Conservation (phyloP, 768 basidiomycete genomes). For the Lentinus tigrinus region DNA sequence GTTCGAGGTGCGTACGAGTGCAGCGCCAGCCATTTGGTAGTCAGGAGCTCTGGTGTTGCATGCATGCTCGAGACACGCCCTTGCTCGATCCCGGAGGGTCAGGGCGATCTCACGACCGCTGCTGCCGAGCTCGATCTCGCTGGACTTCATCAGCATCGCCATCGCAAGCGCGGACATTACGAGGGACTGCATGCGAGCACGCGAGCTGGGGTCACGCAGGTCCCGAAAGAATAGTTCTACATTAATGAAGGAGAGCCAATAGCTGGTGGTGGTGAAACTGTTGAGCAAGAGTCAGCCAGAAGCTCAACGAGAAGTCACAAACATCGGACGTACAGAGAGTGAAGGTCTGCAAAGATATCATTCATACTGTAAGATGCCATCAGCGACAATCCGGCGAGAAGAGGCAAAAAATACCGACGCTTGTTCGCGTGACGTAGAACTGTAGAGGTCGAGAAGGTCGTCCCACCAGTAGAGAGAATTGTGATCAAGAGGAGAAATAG, state of each 20-base stretch:
- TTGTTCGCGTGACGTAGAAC: slow-evolving; percentile 37
- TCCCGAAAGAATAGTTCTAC: slow-evolving; percentile 50
- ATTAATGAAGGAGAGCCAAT: slow-evolving; percentile 72
- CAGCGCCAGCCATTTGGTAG: slow-evolving; percentile 68
- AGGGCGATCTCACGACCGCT: slow-evolving; percentile 58
- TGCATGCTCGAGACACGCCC: slow-evolving; percentile 50
- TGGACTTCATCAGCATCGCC: slow-evolving; percentile 70
- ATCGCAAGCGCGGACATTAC: slow-evolving; percentile 68
- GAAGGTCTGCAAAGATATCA: slow-evolving; percentile 50
- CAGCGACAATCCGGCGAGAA: neutral
- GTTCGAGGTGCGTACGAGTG: slow-evolving; percentile 46
- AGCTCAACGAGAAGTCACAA: slow-evolving; percentile 1
- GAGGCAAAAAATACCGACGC: slow-evolving; percentile 33
- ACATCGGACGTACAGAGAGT: slow-evolving; percentile 45
- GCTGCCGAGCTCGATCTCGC: slow-evolving; percentile 56
- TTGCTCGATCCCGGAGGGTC: slow-evolving; percentile 56
- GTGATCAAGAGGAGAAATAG: slow-evolving; percentile 32
- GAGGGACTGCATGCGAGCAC: slow-evolving; percentile 65
- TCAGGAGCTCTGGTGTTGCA: slow-evolving; percentile 55
- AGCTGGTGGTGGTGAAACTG: slow-evolving; percentile 63
- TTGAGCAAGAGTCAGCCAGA: neutral
- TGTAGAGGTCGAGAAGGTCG: slow-evolving; percentile 42
- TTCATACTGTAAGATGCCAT: slow-evolving; percentile 38
- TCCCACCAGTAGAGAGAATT: slow-evolving; percentile 47
- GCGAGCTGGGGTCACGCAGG: slow-evolving; percentile 51